A percentile compares a stretch with the other conserved stretches of the same genome.
Conservation (phyloP, 495 filamentous ascomycete species). For the Aspergillus heteromorphus region DNA sequence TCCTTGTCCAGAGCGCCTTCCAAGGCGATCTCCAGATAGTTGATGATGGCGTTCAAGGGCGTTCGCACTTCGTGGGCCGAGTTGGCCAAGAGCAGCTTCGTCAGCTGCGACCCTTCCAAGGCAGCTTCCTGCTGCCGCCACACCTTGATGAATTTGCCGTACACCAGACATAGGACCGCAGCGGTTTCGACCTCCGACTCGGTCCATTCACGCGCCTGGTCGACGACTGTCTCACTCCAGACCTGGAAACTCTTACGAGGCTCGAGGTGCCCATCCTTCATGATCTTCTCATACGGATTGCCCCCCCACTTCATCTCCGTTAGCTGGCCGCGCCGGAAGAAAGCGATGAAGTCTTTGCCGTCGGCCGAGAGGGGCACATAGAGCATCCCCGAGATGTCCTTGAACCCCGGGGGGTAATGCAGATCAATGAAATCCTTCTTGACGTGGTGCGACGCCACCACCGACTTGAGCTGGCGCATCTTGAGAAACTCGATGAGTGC, state of each 20-base stretch:
- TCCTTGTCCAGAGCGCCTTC: conserved; percentile 79
- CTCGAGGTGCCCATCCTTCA: conserved; percentile 25
- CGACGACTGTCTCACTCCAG: conserved; percentile 33
- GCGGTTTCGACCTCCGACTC: conserved; percentile 71
- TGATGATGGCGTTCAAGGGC: conserved; percentile 92
- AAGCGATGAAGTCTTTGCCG: conserved; percentile 84
- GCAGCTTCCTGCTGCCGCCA: conserved; percentile 90
- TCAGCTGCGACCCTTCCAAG: conserved; percentile 76
- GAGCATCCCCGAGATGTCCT: conserved; percentile 71
- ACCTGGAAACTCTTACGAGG: conserved; percentile 32
- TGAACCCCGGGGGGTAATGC: conserved; percentile 73
- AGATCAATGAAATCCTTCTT: conserved; percentile 77
- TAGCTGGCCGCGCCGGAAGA: conserved; percentile 76
- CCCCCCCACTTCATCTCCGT: conserved; percentile 88
- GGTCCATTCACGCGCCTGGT: conserved; percentile 41
- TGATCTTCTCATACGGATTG: conserved; percentile 80
- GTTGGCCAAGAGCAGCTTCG: conserved; percentile 76
- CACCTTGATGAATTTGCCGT: conserved; percentile 87
- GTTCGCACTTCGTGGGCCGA: conserved; percentile 95
- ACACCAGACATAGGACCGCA: conserved; percentile 82
- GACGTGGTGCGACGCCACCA: conserved; percentile 74
- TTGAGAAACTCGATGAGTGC: conserved; percentile 84
- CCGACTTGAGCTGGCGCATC: conserved; percentile 68
- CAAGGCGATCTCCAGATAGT: conserved; percentile 89
- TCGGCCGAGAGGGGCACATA: conserved; percentile 75